Evolutionary conservation across 129 eudicot genomes (phyloP), one percentile per base, ranked within the genome.

Genomic region (Apium graveolens): DNA sequence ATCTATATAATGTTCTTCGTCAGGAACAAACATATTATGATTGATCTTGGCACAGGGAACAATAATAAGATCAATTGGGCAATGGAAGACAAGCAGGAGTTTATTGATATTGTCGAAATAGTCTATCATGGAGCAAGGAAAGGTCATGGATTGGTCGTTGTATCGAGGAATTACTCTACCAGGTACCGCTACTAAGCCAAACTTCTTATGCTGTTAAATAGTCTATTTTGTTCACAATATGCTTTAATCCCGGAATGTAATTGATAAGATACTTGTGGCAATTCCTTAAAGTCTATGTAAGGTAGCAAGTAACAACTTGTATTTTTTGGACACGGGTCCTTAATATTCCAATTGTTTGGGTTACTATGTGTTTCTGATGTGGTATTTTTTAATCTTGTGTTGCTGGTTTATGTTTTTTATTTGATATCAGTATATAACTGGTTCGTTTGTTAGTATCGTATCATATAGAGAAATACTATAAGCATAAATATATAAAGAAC

Each of bases 41-140:
- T 93, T 65, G 98, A 35, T 35, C 37, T 35, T 35, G 37, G 37
- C 37, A 35, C 37, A 1, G 37, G 37, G 37, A 35, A 35, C 37
- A 35, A 35, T 3, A 35, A 35, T 35, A 35, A 35, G 37, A 35
- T 90, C 83, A 93, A 93, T 73, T 93, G 98, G 98, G 98, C 96
- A 39, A 84, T 93, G 86, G 90, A 90, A 83, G 91, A 90, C 81
- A 93, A 90, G 82, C 98, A 93, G 74, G 98, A 93, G 83, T 91
- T 93, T 80, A 91, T 35, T 35, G 37, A 35, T 3, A 35, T 35
- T 35, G 37, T 35, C 3, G 37, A 35, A 35, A 35, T 3, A 3
- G 97, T 93, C 68, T 93, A 90, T 55, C 98, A 94, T 80, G 98
- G 98, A 31, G 98, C 98, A 57, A 83, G 93, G 70, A 87, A 87